Evolutionary conservation across 371 early-diverging fungal species (phyloP), one percentile per base, ranked within the genome.

Genomic region (Rhizopus arrhizus): DNA sequence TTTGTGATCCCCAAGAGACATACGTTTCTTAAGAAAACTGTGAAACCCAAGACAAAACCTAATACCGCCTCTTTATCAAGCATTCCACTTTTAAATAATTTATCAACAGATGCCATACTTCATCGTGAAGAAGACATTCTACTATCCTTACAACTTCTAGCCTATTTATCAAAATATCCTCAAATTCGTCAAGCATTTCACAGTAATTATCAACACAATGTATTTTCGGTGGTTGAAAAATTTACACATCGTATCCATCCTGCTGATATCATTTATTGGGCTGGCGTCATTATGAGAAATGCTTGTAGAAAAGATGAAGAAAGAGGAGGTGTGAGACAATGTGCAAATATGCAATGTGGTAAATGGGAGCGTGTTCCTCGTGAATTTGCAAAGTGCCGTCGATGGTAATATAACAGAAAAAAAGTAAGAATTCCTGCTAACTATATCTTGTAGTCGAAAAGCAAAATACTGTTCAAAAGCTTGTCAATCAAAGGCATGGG

Each of bases 81-180:
- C 42, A 62, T 67, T 45, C 66, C 72, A 52, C 46, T 70, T 11
- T 52, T 70, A 31, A 62, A 66, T 35, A 69, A 73, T 50, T 58
- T 70, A 11, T 49, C 70, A 2, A 75, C 83, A 16, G 82, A 84
- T 50, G 78, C 85, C 38, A 77, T 84, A 56, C 82, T 88, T 59
- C 89, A 82, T 56, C 84, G 91, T 50, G 88, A 87, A 63, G 91
- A 91, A 63, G 92, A 94, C 57, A 87, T 94, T 33, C 77, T 93
- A n/a, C 78, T 91, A 28, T 86, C 91, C 4, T 77, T 91, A 60
- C 92, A 93, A 70, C 78, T 95, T 33, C 77, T 93, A 12, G 94
- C 93, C 41, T 91, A 91, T 64, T 81, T 94, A 31, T 87, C 88
- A 47, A 95, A 95, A 73, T 89, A 92, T 78, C 85, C 89, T 56